Conservation (phyloP, 164 flowering plant genomes). For the Aristolochia californica region DNA sequence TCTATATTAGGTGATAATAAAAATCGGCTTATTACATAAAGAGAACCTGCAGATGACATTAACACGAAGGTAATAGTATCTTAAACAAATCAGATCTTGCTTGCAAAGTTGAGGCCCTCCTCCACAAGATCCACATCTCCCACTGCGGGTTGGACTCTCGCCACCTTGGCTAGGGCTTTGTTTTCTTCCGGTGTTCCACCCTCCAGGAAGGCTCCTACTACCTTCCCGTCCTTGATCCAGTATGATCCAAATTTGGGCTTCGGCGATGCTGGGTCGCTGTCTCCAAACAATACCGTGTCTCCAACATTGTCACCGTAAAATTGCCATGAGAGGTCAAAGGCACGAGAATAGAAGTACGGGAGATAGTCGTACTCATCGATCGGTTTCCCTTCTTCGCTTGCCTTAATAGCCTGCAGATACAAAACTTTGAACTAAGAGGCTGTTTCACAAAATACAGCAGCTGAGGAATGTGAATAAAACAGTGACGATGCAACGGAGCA, state of each 20-base stretch:
- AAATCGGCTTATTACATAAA: too few relatives aligned
- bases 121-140: conserved; percentile 39
- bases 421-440: too few relatives aligned
- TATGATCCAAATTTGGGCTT: conserved; percentile 81
- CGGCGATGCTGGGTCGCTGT: conserved; percentile 49
- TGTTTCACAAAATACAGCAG: too few relatives aligned
- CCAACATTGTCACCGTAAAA: conserved; percentile 98
- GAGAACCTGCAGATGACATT: background rate
- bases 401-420: conserved; percentile 64
- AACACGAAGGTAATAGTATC: background rate
- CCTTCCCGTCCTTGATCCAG: conserved; percentile 89
- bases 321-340: conserved; percentile 93
- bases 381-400: conserved; percentile 66
- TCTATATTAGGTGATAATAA: too few relatives aligned
- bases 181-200: conserved; percentile 90
- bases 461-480: too few relatives aligned
- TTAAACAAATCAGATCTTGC: conserved; percentile 35
- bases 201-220: conserved; percentile 91
- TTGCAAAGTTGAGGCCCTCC: conserved; percentile 74
- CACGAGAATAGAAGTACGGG: conserved; percentile 89
- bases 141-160: conserved; percentile 67
- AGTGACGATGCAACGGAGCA: too few relatives aligned
- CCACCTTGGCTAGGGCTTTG: conserved; percentile 88
- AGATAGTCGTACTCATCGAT: conserved; percentile 84
- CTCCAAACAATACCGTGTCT: conserved; percentile 76